Evolutionary conservation across 1,284 basidiomycete species (phyloP), one percentile per base, ranked within the genome.

Genomic region (Pseudozyma flocculosa): DNA sequence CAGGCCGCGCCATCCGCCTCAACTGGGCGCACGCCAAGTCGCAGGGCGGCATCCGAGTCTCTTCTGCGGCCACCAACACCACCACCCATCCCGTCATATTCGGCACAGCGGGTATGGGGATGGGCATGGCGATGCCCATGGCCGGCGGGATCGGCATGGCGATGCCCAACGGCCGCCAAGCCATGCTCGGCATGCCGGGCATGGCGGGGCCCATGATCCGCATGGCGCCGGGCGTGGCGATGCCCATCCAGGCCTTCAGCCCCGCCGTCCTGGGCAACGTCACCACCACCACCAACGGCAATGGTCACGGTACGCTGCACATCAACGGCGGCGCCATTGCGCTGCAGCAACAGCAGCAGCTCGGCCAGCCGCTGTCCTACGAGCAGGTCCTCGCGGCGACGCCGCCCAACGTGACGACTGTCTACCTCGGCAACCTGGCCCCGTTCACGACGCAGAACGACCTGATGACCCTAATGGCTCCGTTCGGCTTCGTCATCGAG

Each of bases 11-110:
- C 50, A 97, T 99, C 75, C 88, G 94, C 61, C 93, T 98, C 80
- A 98, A 99, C 82, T 99, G 94, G 94, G 94, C 94, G 44, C 97
- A 95, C 82, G 93, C 93, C 81, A 97, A 97, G 83, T 95, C 91
- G 22, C 89, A 92, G 80, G 68, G 54, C 13, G 87, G 87, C 55
- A 18, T 2, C 30, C 19, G 18, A 5, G n/a, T n/a, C n/a, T n/a
- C 30, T 9, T 22, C 36, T 11, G 15, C 38, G 21, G 2, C 39
- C 10, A 45, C 40, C 51, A 36, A 38, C 32, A 15, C 36, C 17
- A n/a, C 15, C 43, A 18, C 14, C 30, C 17, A 10, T 32, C 14
- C 40, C 46, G 14, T 40, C 45, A 15, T 54, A 29, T 54, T 60
- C 30, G 48, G 51, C 34, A 34, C 45, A 68, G n/a, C n/a, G 26